These are phyloP conservation scores for Nepenthes gracilis DNA, from an alignment of 148 eudicot species.

Conservation along the genomic window DNA sequence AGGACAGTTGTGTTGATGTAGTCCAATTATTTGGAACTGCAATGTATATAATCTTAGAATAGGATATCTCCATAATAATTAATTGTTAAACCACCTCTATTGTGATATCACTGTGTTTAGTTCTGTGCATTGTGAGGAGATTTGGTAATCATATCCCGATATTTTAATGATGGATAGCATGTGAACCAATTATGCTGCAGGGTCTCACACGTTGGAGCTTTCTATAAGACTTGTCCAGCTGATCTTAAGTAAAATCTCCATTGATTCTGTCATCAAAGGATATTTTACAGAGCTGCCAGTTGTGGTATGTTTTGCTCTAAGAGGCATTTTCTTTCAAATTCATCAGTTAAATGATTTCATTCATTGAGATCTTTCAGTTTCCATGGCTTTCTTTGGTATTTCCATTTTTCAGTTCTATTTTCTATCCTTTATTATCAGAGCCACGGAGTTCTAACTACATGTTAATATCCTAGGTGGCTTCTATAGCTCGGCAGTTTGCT, in stretches of 20 bases:
- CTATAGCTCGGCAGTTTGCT: constrained; percentile 57
- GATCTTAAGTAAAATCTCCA: constrained; percentile 33
- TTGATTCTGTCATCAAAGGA: constrained; percentile 28
- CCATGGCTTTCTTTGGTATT: neutral
- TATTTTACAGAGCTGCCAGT: constrained; percentile 45
- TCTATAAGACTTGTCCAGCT: constrained; percentile 49
- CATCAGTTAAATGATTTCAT: constrained; percentile 1
- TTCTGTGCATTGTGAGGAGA: no score
- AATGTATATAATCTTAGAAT: neutral
- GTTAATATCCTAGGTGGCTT: constrained; percentile 40
- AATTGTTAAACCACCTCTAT: neutral
- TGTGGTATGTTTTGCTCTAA: constrained; percentile 28
- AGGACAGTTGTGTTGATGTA: neutral
- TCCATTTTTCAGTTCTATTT: neutral
- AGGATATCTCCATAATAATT: neutral
- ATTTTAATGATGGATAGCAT: neutral
- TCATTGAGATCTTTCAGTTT: neutral
- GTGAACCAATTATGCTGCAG: constrained; percentile 21
- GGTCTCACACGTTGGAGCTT: constrained; percentile 48
- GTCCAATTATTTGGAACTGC: neutral
- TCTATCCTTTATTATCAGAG: neutral
- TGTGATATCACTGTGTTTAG: neutral
- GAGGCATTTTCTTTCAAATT: constrained; percentile 3
- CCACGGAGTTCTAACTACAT: constrained; percentile 3
- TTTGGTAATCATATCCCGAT: no score